Percentiles rank a stretch among this genome's conserved stretches.
Conservation (phyloP, 176 grass and related monocot species). For the Echinochloa phyllopogon region DNA sequence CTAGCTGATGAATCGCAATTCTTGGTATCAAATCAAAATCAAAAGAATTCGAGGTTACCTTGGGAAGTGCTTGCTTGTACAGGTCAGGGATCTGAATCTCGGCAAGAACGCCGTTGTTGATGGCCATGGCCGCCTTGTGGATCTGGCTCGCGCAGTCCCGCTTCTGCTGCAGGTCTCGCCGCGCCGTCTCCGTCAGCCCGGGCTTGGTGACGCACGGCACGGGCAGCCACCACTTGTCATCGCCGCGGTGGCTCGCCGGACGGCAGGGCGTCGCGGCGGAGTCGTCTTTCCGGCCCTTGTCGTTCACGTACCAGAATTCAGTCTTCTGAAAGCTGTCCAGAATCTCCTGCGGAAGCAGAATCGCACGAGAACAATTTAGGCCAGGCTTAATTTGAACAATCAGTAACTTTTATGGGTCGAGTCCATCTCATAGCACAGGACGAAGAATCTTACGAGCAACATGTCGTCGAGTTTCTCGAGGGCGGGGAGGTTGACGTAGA, state of each 20-base stretch:
- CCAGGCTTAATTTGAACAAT: background rate
- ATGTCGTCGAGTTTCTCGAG: constrained; percentile 92
- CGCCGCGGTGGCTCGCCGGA: constrained; percentile 54
- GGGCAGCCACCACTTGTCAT: constrained; percentile 89
- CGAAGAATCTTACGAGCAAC: constrained; percentile 63
- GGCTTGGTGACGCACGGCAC: constrained; percentile 72
- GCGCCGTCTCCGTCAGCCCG: constrained; percentile 65
- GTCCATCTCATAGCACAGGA: background rate
- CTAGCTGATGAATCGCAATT: background rate
- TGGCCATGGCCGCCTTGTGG: constrained; percentile 92
- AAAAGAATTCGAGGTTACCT: constrained; percentile 56
- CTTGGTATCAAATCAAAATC: background rate
- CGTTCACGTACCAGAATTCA: constrained; percentile 88
- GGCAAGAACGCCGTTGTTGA: constrained; percentile 69
- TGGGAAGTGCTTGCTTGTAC: constrained; percentile 75
- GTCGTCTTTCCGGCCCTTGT: constrained; percentile 49
- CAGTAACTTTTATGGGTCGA: background rate
- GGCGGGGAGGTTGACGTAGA: constrained; percentile 86
- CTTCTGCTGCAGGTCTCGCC: constrained; percentile 70
- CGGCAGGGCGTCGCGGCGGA: constrained; percentile 43
- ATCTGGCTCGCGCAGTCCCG: constrained; percentile 83
- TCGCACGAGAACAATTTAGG: background rate
- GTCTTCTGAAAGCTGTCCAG: constrained; percentile 87
- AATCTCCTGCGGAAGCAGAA: constrained; percentile 53
- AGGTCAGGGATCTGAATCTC: constrained; percentile 73